Base-by-base conservation (phyloP, 768 basidiomycete species). In the Sporobolomyces roseus region DNA sequence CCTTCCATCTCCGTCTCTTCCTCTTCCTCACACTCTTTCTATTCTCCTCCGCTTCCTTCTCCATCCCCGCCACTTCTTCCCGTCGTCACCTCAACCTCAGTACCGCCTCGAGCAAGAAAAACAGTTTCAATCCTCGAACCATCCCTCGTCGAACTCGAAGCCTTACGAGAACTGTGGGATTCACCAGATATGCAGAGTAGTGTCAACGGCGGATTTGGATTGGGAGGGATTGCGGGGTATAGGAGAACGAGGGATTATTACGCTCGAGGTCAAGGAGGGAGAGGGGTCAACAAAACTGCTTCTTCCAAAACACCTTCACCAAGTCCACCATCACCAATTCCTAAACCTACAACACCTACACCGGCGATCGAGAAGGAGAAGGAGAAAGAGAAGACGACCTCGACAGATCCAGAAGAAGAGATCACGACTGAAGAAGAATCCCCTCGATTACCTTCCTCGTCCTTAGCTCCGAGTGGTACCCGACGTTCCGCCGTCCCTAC, bases 211-310 rank as follows among this genome's bases (percentile, higher is more conserved):
- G 56, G 56, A 14, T 45, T 30, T 27, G 56, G 58, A 32, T 48
- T 5, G 12, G 58, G 63, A 36, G 68, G 68, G 23, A 69, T 69
- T 25, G 68, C 63, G 3, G 68, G 68, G 2, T 69, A 49, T 50
- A 21, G 68, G 8, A 13, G 58, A 27, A 69, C 68, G 52, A 36
- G 68, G 35, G 68, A 69, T 23, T 50, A 61, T 21, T 61, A 64
- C 56, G 51, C 56, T 16, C 16, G 45, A 23, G 51, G 62, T 4
- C 56, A 64, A 52, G 67, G 67, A 14, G 67, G 61, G 1, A 35
- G 29, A 41, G 62, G 54, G 16, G 32, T 63, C n/a, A 58, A 53
- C 49, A 59, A 63, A 51, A 2, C 25, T 14, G 10, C 45, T 1
- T 25, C 45, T 3, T 32, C 35, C 2, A 43, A 2, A 2, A 29